These are phyloP conservation scores for Cryptococcus sp. DNA, from an alignment of 1,284 basidiomycete species.

Conservation along the genomic window DNA sequence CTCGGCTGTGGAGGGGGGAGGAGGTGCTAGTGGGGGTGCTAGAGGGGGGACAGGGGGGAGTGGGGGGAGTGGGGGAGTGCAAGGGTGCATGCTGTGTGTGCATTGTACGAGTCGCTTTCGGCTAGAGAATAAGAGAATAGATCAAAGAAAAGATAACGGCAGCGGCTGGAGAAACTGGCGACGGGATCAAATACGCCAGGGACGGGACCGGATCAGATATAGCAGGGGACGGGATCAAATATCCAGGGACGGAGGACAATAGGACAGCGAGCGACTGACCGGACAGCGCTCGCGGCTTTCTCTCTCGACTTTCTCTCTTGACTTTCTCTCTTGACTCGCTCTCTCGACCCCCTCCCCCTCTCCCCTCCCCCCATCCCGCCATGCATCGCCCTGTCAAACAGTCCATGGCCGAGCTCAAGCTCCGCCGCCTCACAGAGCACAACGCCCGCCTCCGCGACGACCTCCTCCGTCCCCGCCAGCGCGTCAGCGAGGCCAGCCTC, in stretches of 20 bases:
- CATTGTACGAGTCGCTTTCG: neutral
- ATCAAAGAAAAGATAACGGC: too few species aligned
- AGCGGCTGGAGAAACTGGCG: too few species aligned
- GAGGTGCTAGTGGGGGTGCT: conserved; percentile 6
- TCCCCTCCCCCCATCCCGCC: conserved; percentile 9
- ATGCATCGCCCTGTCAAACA: conserved; percentile 36
- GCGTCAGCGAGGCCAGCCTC: conserved; percentile 80
- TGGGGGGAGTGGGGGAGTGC: too few species aligned
- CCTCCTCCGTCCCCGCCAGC: conserved; percentile 75
- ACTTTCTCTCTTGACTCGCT: neutral
- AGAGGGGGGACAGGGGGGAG: neutral
- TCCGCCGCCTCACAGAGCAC: conserved; percentile 86
- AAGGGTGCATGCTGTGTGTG: too few species aligned
- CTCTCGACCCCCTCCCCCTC: neutral
- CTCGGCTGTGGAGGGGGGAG: conserved; percentile 18
- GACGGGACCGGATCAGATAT: too few species aligned
- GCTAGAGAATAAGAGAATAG: neutral
- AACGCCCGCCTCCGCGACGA: conserved; percentile 89
- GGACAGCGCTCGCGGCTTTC: too few species aligned
- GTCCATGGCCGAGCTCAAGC: conserved; percentile 92
- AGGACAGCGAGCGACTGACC: too few species aligned
- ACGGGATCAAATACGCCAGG: too few species aligned
- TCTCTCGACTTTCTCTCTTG: too few species aligned
- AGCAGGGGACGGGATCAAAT: too few species aligned
- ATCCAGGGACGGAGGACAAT: too few species aligned